phyloP scores from a whole-genome alignment of 176 grass and related monocot genomes.

The Rhynchospora pubera region DNA sequence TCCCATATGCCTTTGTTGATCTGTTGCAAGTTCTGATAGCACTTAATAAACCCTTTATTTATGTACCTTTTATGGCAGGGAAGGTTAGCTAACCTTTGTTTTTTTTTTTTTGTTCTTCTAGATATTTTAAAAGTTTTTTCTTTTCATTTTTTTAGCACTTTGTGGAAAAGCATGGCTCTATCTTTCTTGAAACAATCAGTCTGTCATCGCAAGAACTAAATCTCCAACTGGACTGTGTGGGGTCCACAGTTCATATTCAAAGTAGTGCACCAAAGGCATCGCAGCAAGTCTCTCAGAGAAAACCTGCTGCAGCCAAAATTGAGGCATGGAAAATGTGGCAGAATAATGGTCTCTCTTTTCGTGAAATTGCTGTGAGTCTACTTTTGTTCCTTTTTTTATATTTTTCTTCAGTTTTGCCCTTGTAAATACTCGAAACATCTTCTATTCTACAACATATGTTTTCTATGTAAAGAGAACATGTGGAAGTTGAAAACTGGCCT shows the following conservation, averaged over 20 bases:
- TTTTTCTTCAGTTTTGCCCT: conserved; percentile 13
- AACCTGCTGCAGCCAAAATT: conserved; percentile 36
- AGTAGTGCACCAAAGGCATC: conserved; percentile 23
- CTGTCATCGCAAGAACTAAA: conserved; percentile 59
- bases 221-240: conserved; percentile 40
- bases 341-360: conserved; percentile 49
- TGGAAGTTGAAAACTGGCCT: neutral
- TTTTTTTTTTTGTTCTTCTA: neutral
- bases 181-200: conserved; percentile 60
- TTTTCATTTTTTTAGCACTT: conserved; percentile 49
- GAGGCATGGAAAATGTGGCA: conserved; percentile 86
- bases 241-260: conserved; percentile 20
- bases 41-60: neutral
- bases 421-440: neutral
- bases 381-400: conserved; percentile 10
- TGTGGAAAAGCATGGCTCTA: conserved; percentile 45
- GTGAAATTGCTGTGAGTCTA: conserved; percentile 73
- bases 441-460: neutral
- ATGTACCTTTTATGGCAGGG: too few relatives aligned
- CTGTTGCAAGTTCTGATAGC: neutral
- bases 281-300: conserved; percentile 37
- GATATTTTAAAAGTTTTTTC: conserved; percentile 19
- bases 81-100: neutral
- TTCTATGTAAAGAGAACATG: neutral
- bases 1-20: neutral